phyloP scores from a whole-genome alignment of 1,139 yeast genomes.

The Arxiozyma bovina region DNA sequence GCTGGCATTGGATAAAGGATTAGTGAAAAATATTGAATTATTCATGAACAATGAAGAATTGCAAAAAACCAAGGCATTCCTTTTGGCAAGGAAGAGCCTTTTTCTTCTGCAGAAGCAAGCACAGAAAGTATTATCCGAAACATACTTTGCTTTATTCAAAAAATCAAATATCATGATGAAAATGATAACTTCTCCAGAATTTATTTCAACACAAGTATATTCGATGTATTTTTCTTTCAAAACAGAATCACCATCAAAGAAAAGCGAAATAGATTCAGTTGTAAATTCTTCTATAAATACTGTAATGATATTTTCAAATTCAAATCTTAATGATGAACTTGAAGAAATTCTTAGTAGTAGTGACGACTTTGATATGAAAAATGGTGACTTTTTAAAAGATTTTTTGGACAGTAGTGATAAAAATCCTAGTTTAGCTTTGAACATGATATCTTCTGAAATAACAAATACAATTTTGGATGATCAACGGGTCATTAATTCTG shows the following conservation, averaged over 20 bases:
- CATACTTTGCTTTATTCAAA: slow-evolving; percentile 52
- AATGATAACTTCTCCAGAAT: slow-evolving; percentile 22
- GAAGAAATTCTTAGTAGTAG: slow-evolving; percentile 16
- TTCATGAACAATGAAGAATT: slow-evolving; percentile 4
- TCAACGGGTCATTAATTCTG: not conserved
- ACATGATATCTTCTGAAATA: not conserved
- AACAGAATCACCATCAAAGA: not conserved
- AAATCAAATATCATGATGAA: slow-evolving; percentile 42
- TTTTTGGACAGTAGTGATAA: not conserved
- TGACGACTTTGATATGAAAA: slow-evolving; percentile 1
- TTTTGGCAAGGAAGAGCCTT: slow-evolving; percentile 48
- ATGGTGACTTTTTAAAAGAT: not conserved
- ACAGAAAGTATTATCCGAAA: slow-evolving; percentile 39
- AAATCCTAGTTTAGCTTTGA: not conserved
- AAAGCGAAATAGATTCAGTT: not conserved
- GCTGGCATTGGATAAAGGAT: slow-evolving; percentile 13
- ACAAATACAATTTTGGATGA: not conserved
- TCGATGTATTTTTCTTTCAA: slow-evolving; percentile 7
- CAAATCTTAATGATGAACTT: slow-evolving; percentile 16
- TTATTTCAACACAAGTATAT: slow-evolving; percentile 14
- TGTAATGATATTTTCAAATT: slow-evolving; percentile 15
- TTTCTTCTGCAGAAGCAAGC: slow-evolving; percentile 48
- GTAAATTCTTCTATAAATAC: slow-evolving; percentile 3
- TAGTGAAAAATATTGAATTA: slow-evolving; percentile 14
- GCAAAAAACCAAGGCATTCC: slow-evolving; percentile 9